phyloP scores from a whole-genome alignment of 2,329 filamentous ascomycete species.

The Aspergillus carbonarius region DNA sequence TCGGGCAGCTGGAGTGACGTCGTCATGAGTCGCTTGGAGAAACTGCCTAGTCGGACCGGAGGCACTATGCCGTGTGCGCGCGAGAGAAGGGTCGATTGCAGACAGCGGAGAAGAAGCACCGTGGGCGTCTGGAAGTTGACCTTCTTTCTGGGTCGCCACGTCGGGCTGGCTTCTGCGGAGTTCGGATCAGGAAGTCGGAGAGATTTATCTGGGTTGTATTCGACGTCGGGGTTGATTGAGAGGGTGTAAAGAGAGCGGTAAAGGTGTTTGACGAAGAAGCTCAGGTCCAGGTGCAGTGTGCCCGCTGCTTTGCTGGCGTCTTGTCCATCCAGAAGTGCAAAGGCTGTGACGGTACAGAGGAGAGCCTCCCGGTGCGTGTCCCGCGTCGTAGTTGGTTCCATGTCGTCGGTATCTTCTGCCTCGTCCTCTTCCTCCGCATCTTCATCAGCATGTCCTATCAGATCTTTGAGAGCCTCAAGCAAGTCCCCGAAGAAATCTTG shows the following conservation, averaged over 20 bases:
- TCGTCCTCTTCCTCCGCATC: constrained; percentile 47
- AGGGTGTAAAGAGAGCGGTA: constrained; percentile 81
- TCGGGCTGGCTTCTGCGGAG: constrained; percentile 39
- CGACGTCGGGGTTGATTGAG: constrained; percentile 79
- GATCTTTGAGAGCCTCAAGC: constrained; percentile 88
- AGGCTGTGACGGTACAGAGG: constrained; percentile 93
- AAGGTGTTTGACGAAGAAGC: constrained; percentile 92
- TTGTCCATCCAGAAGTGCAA: constrained; percentile 92
- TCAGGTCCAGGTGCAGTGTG: constrained; percentile 82
- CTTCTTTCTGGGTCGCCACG: constrained; percentile 58
- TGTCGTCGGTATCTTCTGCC: constrained; percentile 34
- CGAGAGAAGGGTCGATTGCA: constrained; percentile 79
- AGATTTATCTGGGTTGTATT: constrained; percentile 70
- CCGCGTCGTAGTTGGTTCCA: constrained; percentile 52
- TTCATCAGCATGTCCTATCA: constrained; percentile 72
- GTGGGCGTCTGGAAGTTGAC: constrained; percentile 95
- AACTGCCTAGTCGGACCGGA: constrained; percentile 82
- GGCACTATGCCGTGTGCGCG: constrained; percentile 72
- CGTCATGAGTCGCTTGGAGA: constrained; percentile 86
- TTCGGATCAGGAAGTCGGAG: constrained; percentile 69
- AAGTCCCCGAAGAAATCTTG: constrained; percentile 98
- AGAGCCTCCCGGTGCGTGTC: constrained; percentile 84
- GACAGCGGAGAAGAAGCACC: constrained; percentile 82
- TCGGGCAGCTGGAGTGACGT: constrained; percentile 82
- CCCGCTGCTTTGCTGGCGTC: constrained; percentile 82